Evolutionary conservation across 306 rosid genomes (phyloP), one percentile per base, ranked within the genome.

Genomic region (Cyamopsis tetragonoloba): DNA sequence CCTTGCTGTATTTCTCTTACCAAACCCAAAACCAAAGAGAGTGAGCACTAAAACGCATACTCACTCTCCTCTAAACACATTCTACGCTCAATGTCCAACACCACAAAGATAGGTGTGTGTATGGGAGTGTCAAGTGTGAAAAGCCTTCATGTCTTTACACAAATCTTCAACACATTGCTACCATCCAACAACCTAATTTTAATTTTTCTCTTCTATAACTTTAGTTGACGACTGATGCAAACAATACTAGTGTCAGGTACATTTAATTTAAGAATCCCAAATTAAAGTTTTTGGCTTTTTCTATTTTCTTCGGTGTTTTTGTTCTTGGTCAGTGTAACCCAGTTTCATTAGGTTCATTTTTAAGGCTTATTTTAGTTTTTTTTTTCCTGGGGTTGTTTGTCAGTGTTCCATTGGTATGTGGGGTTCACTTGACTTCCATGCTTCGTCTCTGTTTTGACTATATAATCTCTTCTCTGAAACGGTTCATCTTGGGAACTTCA

Each of bases 401-500:
- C 62, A 67, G 26, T 56, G 68, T 27, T 73, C 54, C 34, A 58
- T 44, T 82, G 71, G 72, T 46, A 27, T 80, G 32, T 77, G 77
- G 70, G 24, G 68, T 74, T 67, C 75, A n/a, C n/a, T 59, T 73
- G 76, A 47, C 72, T 78, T 58, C 57, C 66, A 56, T 66, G 41
- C 74, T 4, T 7, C 15, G 10, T 23, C 39, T 69, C 60, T 31
- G 60, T 56, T 50, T 60, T 61, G 20, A 9, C 66, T 68, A 11
- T 22, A 19, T 68, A 14, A 17, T 13, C 42, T 17, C 10, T 73
- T 62, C 61, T 11, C 68, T 17, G 3, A 34, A 38, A 1, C 55
- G 32, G 48, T 62, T 68, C 62, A 62, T 56, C 41, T 11, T 34
- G 26, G 14, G 71, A 11, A 32, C 70, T 73, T 50, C 51, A 1